Evolutionary conservation across 1,284 basidiomycete species (phyloP).

Genomic region (Austroboletus rostrupii): DNA sequence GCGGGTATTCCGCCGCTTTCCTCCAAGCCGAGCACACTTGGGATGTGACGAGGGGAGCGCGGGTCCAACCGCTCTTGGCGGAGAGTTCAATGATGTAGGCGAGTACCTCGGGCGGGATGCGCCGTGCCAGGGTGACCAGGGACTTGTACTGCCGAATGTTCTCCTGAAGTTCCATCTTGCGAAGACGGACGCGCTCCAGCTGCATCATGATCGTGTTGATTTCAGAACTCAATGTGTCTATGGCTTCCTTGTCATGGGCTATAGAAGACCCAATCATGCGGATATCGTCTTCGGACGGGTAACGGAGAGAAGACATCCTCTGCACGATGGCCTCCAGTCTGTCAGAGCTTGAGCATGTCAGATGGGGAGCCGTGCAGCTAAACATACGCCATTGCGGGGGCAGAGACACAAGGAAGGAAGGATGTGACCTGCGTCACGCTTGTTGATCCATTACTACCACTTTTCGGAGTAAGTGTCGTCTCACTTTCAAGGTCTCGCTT

Average conservation of each 20-base stretch:
- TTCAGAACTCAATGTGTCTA: conserved; percentile 40
- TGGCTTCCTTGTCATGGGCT: conserved; percentile 37
- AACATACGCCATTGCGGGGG: conserved; percentile 13
- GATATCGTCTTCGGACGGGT: conserved; percentile 30
- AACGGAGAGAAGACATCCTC: conserved; percentile 17
- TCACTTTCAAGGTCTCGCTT: conserved; percentile 19
- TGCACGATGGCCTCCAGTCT: conserved; percentile 14
- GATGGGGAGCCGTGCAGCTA: not conserved
- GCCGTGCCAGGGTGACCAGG: conserved; percentile 51
- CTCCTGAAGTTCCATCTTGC: conserved; percentile 38
- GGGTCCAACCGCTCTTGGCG: conserved; percentile 48
- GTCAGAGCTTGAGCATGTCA: conserved; percentile 1
- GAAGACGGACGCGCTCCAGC: conserved; percentile 42
- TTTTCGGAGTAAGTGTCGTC: conserved; percentile 14
- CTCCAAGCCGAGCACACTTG: conserved; percentile 63
- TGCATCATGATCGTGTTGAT: conserved; percentile 39
- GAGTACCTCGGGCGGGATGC: conserved; percentile 53
- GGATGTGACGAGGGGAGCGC: conserved; percentile 51
- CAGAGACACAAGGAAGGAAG: not conserved
- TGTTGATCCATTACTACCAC: not conserved
- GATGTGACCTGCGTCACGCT: conserved; percentile 23
- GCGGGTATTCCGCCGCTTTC: conserved; percentile 45
- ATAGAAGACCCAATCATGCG: conserved; percentile 33
- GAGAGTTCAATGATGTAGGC: conserved; percentile 52
- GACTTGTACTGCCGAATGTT: conserved; percentile 44